phyloP scores from a whole-genome alignment of 495 filamentous ascomycete species.

The Bryoglossum gracile region DNA sequence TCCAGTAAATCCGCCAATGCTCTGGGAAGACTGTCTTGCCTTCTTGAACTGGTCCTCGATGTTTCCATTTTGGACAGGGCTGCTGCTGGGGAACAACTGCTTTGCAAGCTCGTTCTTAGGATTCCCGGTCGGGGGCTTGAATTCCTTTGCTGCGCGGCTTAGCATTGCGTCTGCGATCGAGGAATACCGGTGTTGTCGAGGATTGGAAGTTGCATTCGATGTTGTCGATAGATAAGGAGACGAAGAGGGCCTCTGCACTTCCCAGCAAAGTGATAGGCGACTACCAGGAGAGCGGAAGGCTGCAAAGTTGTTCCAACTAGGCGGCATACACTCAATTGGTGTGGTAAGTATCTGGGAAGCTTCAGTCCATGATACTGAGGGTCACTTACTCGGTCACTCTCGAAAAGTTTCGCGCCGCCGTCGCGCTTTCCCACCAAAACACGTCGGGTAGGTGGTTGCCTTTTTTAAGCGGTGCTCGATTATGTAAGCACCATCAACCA shows the following conservation, averaged over 20 bases:
- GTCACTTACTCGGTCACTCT: neutral
- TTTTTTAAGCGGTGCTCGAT: too few species aligned
- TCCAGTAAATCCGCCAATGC: constrained; percentile 19
- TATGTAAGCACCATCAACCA: too few species aligned
- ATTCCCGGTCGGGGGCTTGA: constrained; percentile 18
- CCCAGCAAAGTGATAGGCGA: constrained; percentile 21
- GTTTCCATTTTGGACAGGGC: constrained; percentile 29
- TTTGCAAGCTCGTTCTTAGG: constrained; percentile 31
- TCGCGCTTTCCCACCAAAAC: too few species aligned
- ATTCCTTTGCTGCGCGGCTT: constrained; percentile 28
- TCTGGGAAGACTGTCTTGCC: constrained; percentile 17
- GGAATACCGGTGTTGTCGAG: constrained; percentile 11
- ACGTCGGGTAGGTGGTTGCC: too few species aligned
- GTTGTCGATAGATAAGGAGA: constrained; percentile 12
- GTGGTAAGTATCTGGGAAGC: too few species aligned
- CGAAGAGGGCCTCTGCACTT: constrained; percentile 10
- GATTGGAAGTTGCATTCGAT: constrained; percentile 13
- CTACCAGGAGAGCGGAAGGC: constrained; percentile 17
- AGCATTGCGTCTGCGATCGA: constrained; percentile 34
- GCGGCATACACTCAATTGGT: constrained; percentile 23
- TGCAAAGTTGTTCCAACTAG: constrained; percentile 15
- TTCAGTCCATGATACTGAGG: constrained; percentile 9
- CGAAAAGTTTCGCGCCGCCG: neutral
- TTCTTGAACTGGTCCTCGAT: constrained; percentile 28
- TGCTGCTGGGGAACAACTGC: constrained; percentile 44